These are phyloP conservation scores for Bromus sterilis DNA, from an alignment of 176 grass and related monocot species.

Conservation along the genomic window DNA sequence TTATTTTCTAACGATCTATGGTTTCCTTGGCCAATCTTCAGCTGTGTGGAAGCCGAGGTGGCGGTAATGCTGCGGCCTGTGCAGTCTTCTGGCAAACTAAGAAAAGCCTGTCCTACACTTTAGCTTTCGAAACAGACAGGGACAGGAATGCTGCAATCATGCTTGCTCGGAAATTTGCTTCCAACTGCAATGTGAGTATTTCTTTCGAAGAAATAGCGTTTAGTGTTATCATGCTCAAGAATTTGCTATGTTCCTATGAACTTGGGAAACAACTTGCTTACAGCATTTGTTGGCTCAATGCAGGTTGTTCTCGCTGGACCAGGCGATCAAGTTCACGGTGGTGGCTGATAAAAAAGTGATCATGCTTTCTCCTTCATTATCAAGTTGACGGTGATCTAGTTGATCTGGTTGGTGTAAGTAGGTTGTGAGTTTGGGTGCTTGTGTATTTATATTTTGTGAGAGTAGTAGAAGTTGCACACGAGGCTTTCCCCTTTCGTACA, in stretches of 20 bases:
- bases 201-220: neutral
- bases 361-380: too few relatives aligned
- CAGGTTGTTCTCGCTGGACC: constrained; percentile 72
- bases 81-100: constrained; percentile 85
- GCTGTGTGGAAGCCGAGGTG: constrained; percentile 84
- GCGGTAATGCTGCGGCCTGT: constrained; percentile 63
- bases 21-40: constrained; percentile 32
- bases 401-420: constrained; percentile 32
- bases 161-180: constrained; percentile 86
- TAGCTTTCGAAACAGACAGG: constrained; percentile 89
- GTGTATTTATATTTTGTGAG: constrained; percentile 20
- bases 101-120: constrained; percentile 55
- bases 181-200: constrained; percentile 70
- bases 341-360: constrained; percentile 18
- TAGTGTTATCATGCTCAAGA: neutral
- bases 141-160: constrained; percentile 85
- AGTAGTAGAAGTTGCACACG: constrained; percentile 31
- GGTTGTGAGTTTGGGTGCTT: constrained; percentile 42
- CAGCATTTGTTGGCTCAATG: neutral
- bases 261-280: neutral
- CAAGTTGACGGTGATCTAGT: too few relatives aligned
- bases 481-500: constrained; percentile 31
- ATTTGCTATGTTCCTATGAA: neutral
- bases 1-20: constrained; percentile 16
- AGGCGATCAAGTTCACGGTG: constrained; percentile 34